These are phyloP conservation scores for Entonaema liquescens DNA, from an alignment of 495 filamentous ascomycete genomes.

Conservation along the genomic window DNA sequence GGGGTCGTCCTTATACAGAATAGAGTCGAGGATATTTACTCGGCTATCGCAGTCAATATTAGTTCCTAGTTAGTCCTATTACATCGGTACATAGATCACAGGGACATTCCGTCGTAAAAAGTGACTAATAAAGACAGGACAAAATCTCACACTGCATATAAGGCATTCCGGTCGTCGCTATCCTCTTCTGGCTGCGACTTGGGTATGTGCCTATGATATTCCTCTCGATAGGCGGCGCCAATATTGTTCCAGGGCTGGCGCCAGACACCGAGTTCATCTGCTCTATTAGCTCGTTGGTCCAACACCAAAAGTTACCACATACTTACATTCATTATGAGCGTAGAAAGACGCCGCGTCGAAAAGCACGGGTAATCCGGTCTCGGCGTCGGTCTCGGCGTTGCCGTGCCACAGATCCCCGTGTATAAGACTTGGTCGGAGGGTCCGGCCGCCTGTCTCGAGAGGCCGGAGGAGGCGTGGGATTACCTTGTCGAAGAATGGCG, in stretches of 20 bases:
- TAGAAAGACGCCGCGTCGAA: constrained; percentile 59
- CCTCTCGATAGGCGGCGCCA: constrained; percentile 18
- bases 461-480: constrained; percentile 53
- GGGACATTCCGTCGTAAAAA: neutral
- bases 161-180: constrained; percentile 43
- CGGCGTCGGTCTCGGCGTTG: constrained; percentile 50
- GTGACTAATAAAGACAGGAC: neutral
- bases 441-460: constrained; percentile 52
- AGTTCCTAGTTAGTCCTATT: neutral
- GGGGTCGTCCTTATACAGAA: constrained; percentile 34
- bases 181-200: constrained; percentile 41
- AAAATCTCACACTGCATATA: constrained; percentile 39
- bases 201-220: constrained; percentile 37
- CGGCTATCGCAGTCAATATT: constrained; percentile 7
- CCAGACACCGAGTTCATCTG: constrained; percentile 39
- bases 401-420: constrained; percentile 62
- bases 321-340: constrained; percentile 60
- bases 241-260: constrained; percentile 37
- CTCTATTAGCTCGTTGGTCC: neutral
- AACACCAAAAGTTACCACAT: neutral
- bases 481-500: constrained; percentile 46
- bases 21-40: constrained; percentile 37
- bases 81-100: neutral
- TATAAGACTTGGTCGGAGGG: constrained; percentile 53
- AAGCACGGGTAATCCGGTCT: constrained; percentile 47